Base-by-base conservation (phyloP, 164 flowering plant species). In the Sedum album region DNA sequence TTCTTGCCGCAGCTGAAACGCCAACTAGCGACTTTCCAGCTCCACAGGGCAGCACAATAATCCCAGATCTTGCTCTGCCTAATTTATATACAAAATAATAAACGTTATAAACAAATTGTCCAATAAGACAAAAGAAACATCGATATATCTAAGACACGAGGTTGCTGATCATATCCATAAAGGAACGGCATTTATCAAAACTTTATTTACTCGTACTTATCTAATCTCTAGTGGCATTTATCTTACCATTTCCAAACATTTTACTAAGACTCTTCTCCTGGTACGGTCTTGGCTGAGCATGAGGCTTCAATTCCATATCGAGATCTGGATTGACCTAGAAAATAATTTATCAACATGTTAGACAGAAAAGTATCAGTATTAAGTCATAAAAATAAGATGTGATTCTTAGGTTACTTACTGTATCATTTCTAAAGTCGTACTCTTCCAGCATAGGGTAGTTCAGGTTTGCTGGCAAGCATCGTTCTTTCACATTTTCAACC, bases 51-150 rank as follows among this genome's bases (percentile, higher is more conserved):
- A 95, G 82, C 30, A 95, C 97, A 73, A 95, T 95, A 77, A 95
- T 92, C 41, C 98, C 99, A 80, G 98, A 95, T 77, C 99, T 86
- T 70, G 99, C 97, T 82, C 97, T 85, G 61, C 99, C 97, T 95
- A 78, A 76, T 51, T 5, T 26, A 68, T 17, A 55, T 8, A 2
- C 4, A 55, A 55, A 55, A 55, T 41, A n/a, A n/a, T n/a, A n/a
- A n/a, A n/a, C n/a, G n/a, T n/a, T n/a, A n/a, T n/a, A n/a, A n/a
- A n/a, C n/a, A n/a, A n/a, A n/a, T n/a, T n/a, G n/a, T n/a, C n/a
- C n/a, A n/a, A n/a, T n/a, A n/a, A n/a, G n/a, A n/a, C n/a, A n/a
- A n/a, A n/a, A n/a, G n/a, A n/a, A n/a, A n/a, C n/a, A n/a, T n/a
- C n/a, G n/a, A n/a, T n/a, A n/a, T n/a, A n/a, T n/a, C n/a, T n/a